Evolutionary conservation across 2,329 filamentous ascomycete genomes (phyloP).

Genomic region (Calonectria montana): DNA sequence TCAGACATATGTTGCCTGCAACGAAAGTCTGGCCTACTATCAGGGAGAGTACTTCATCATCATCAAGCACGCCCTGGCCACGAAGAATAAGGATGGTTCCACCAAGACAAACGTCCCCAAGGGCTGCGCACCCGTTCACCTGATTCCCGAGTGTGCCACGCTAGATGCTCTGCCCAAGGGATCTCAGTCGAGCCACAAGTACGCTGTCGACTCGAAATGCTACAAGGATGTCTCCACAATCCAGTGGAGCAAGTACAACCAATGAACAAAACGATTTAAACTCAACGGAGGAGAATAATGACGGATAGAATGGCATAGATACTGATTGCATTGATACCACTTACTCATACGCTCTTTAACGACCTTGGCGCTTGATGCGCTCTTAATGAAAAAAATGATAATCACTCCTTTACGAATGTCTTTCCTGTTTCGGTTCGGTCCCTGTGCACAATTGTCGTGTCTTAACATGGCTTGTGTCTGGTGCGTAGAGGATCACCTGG

Average conservation of each 20-base stretch:
- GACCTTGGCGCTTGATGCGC: background rate
- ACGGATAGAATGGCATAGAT: background rate
- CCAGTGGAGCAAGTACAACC: constrained; percentile 40
- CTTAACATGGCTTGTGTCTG: too few species aligned
- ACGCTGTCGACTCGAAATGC: constrained; percentile 51
- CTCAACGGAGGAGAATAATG: background rate
- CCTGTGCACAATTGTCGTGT: background rate
- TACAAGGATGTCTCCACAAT: constrained; percentile 51
- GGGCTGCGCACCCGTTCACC: constrained; percentile 54
- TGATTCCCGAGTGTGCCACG: constrained; percentile 57
- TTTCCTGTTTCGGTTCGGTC: background rate
- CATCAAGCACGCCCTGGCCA: constrained; percentile 51
- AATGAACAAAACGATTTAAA: background rate
- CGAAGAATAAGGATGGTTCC: constrained; percentile 27
- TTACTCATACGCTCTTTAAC: constrained; percentile 13
- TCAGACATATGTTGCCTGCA: constrained; percentile 56
- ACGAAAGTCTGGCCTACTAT: constrained; percentile 56
- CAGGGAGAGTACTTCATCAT: constrained; percentile 48
- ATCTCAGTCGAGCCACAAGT: constrained; percentile 53
- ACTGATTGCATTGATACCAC: constrained; percentile 8
- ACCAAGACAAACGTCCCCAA: constrained; percentile 32
- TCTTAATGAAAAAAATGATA: constrained; percentile 7
- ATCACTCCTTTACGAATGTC: background rate
- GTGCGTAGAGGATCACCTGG: too few species aligned
- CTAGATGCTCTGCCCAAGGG: constrained; percentile 51